A percentile compares a stretch with the other conserved stretches of the same genome.
phyloP scores from a whole-genome alignment of 306 rosid species.

The Oxytropis ochrocephala region DNA sequence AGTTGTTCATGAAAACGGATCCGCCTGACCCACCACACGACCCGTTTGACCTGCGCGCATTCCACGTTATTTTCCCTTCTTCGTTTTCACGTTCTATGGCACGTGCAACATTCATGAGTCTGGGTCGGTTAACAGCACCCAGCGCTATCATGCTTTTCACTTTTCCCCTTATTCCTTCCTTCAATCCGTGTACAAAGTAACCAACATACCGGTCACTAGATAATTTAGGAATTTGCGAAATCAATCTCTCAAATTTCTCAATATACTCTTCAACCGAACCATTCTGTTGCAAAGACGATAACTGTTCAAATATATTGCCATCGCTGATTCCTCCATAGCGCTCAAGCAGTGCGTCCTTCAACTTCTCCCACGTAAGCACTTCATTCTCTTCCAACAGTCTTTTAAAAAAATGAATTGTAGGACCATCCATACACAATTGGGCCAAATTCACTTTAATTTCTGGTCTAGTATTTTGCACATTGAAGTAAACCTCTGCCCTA shows the following conservation, averaged over 20 bases:
- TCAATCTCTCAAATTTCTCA: not conserved
- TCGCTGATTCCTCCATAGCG: not conserved
- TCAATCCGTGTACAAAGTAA: not conserved
- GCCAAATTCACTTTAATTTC: not conserved
- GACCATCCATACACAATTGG: no score
- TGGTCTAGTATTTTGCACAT: not conserved
- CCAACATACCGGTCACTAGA: not conserved
- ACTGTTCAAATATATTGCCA: not conserved
- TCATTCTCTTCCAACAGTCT: no score
- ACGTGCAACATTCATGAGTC: not conserved
- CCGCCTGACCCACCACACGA: no score
- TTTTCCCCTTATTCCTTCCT: not conserved
- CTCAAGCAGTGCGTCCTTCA: not conserved
- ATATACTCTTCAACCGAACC: not conserved
- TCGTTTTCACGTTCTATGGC: not conserved
- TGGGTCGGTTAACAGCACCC: not conserved
- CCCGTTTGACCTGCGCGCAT: no score
- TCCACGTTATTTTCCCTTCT: no score
- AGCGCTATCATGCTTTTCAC: not conserved
- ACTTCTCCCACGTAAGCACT: not conserved
- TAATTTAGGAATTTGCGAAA: not conserved
- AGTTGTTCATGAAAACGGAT: no score
- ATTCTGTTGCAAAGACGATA: not conserved
- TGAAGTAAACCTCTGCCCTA: not conserved
- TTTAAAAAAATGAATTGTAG: no score